Evolutionary conservation across 805 yeast species (phyloP).

Genomic region (Jamesozyma hellenica): DNA sequence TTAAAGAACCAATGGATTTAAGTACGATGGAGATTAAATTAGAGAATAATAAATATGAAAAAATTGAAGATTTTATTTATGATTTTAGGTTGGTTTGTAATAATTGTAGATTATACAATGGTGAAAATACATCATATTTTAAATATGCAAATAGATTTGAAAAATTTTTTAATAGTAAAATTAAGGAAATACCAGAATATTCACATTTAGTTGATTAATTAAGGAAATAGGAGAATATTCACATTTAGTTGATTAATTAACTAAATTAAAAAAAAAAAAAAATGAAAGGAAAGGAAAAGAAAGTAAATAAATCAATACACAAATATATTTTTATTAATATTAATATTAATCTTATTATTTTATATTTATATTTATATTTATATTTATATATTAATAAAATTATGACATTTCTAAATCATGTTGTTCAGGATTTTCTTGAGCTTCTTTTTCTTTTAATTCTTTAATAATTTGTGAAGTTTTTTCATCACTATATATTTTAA

Average conservation of each 20-base stretch:
- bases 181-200: conserved; percentile 88
- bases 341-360: neutral
- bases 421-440: conserved; percentile 35
- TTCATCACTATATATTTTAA: conserved; percentile 71
- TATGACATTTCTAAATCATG: conserved; percentile 28
- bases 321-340: neutral
- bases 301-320: neutral
- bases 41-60: conserved; percentile 83
- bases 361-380: neutral
- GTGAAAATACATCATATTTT: conserved; percentile 88
- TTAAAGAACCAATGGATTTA: conserved; percentile 96
- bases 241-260: conserved; percentile 65
- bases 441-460: conserved; percentile 59
- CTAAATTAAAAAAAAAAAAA: conserved; percentile 40
- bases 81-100: conserved; percentile 80
- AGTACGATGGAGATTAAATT: conserved; percentile 90
- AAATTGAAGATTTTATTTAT: conserved; percentile 83
- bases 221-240: conserved; percentile 90
- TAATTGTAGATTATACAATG: conserved; percentile 87
- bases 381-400: neutral
- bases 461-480: conserved; percentile 76
- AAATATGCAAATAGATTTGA: conserved; percentile 92
- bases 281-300: neutral
- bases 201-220: conserved; percentile 66
- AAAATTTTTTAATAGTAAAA: conserved; percentile 70